These are phyloP conservation scores for Withania somnifera DNA, from an alignment of 305 asterid species.

Conservation along the genomic window DNA sequence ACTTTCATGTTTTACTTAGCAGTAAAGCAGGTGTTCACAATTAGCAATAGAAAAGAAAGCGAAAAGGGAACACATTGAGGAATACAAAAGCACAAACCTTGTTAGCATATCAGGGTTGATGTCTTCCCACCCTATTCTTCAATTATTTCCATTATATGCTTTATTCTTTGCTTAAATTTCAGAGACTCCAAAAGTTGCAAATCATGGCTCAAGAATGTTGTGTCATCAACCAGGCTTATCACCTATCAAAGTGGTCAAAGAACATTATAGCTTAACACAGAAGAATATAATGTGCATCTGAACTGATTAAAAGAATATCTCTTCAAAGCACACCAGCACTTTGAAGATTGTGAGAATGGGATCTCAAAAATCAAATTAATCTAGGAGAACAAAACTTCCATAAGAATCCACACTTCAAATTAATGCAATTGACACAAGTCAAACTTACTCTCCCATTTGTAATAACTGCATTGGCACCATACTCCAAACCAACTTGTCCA, in stretches of 20 bases:
- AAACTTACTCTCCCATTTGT: slow-evolving; percentile 96
- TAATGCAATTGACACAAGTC: slow-evolving; percentile 9
- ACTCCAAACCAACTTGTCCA: slow-evolving; percentile 59
- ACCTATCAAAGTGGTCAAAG: slow-evolving; percentile 41
- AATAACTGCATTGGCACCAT: slow-evolving; percentile 70
- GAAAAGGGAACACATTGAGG: neutral
- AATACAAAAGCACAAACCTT: slow-evolving; percentile 33
- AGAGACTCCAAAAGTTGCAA: slow-evolving; percentile 87
- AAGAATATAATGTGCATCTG: neutral
- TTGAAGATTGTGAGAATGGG: slow-evolving; percentile 2
- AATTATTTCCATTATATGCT: slow-evolving; percentile 71
- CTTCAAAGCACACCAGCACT: neutral
- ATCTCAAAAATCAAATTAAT: neutral
- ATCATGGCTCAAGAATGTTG: slow-evolving; percentile 78
- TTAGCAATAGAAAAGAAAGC: neutral
- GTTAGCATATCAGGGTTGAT: slow-evolving; percentile 83
- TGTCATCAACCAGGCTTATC: slow-evolving; percentile 41
- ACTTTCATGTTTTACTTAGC: neutral
- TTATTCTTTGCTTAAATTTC: slow-evolving; percentile 88
- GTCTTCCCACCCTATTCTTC: slow-evolving; percentile 81
- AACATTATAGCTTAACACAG: slow-evolving; percentile 10
- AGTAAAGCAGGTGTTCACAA: neutral
- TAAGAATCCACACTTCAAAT: slow-evolving; percentile 10
- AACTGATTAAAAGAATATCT: slow-evolving; percentile 9
- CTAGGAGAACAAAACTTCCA: neutral